A percentile compares a stretch with the other conserved stretches of the same genome.
These are phyloP conservation scores for Leucaena leucocephala DNA, from an alignment of 306 rosid genomes.

Conservation along the genomic window DNA sequence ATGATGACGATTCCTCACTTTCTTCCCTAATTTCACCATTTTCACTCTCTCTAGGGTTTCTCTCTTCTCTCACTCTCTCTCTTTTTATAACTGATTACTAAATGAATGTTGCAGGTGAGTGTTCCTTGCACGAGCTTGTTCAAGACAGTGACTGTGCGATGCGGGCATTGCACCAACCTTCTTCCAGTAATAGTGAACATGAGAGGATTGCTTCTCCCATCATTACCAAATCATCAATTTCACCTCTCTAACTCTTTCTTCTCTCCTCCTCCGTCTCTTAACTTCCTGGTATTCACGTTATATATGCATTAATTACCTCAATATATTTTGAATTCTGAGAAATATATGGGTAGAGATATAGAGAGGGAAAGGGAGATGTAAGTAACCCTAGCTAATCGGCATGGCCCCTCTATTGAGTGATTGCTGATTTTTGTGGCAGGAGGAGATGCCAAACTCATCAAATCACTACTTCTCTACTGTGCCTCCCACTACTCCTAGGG, in stretches of 20 bases:
- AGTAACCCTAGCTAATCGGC: not conserved
- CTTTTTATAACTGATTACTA: too few relatives aligned
- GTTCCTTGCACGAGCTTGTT: slow-evolving; percentile 98
- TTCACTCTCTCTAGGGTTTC: slow-evolving; percentile 28
- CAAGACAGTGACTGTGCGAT: slow-evolving; percentile 92
- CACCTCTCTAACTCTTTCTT: slow-evolving; percentile 82
- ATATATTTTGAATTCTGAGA: not conserved
- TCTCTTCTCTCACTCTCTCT: not conserved
- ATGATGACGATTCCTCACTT: slow-evolving; percentile 36
- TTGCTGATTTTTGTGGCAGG: slow-evolving; percentile 40
- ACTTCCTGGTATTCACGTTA: slow-evolving; percentile 56
- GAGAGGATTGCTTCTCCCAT: slow-evolving; percentile 78
- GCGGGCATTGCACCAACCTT: slow-evolving; percentile 95
- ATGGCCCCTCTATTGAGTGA: not conserved
- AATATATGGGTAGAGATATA: not conserved
- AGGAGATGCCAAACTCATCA: slow-evolving; percentile 68
- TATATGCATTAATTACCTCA: too few relatives aligned
- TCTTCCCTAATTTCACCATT: not conserved
- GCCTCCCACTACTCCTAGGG: slow-evolving; percentile 55
- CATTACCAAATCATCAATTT: slow-evolving; percentile 61
- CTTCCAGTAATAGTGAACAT: slow-evolving; percentile 89
- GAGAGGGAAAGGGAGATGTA: not conserved
- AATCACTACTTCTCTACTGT: slow-evolving; percentile 43
- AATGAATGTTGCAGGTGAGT: slow-evolving; percentile 58
- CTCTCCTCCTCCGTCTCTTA: slow-evolving; percentile 66